Percentiles rank a stretch among this genome's conserved stretches.
Evolutionary conservation across 2,329 filamentous ascomycete genomes (phyloP).

Genomic region (Fusarium sp.): DNA sequence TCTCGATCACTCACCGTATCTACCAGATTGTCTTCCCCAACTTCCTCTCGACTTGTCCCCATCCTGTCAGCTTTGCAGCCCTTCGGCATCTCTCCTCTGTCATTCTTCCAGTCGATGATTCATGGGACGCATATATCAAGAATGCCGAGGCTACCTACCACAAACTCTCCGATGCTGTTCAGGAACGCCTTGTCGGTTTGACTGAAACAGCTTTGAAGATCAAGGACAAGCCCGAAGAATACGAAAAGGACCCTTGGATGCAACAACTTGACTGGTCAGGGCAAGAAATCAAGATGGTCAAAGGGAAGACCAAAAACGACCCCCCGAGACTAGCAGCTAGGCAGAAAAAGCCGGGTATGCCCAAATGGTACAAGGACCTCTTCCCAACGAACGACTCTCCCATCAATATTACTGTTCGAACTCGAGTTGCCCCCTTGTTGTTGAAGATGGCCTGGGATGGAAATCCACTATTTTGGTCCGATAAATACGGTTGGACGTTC

Average conservation of each 20-base stretch:
- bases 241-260: slow-evolving; percentile 87
- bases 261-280: slow-evolving; percentile 95
- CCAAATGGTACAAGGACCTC: slow-evolving; percentile 94
- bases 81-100: slow-evolving; percentile 92
- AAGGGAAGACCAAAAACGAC: slow-evolving; percentile 88
- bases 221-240: slow-evolving; percentile 75
- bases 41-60: slow-evolving; percentile 90
- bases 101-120: slow-evolving; percentile 87
- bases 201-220: slow-evolving; percentile 81
- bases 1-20: slow-evolving; percentile 91
- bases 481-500: slow-evolving; percentile 94
- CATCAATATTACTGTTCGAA: slow-evolving; percentile 86
- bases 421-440: slow-evolving; percentile 85
- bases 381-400: slow-evolving; percentile 75
- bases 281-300: slow-evolving; percentile 90
- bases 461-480: slow-evolving; percentile 90
- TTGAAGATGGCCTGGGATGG: slow-evolving; percentile 90
- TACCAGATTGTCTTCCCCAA: slow-evolving; percentile 93
- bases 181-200: slow-evolving; percentile 77
- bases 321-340: slow-evolving; percentile 79
- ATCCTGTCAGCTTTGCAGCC: slow-evolving; percentile 96
- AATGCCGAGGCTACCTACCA: slow-evolving; percentile 89
- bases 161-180: slow-evolving; percentile 79
- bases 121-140: slow-evolving; percentile 86
- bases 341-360: slow-evolving; percentile 95